Conservation (phyloP, 2,329 filamentous ascomycete species). For the Scopulariopsis brevicaulis region DNA sequence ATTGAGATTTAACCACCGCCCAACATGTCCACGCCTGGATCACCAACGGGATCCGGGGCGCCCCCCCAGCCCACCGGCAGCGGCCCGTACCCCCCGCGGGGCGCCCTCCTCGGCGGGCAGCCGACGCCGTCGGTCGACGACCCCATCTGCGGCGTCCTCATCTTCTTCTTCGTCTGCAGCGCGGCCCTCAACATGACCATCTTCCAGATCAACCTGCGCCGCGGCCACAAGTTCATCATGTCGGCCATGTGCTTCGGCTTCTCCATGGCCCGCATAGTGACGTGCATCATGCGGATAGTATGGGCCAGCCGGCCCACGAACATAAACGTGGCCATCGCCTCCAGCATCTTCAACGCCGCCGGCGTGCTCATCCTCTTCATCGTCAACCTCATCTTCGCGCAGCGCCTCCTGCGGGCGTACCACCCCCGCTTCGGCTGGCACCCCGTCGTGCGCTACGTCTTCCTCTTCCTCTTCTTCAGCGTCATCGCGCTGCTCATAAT, state of each 20-base stretch:
- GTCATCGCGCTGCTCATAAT: constrained; percentile 51
- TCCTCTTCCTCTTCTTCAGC: constrained; percentile 46
- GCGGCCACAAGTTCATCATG: constrained; percentile 47
- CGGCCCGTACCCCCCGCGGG: constrained; percentile 15
- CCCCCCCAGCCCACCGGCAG: not conserved
- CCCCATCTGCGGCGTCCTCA: constrained; percentile 51
- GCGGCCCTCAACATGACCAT: constrained; percentile 48
- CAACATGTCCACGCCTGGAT: not conserved
- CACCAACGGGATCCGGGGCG: not conserved
- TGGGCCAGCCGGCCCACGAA: constrained; percentile 33
- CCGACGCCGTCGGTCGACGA: constrained; percentile 50
- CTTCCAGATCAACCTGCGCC: constrained; percentile 33
- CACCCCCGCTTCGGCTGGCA: constrained; percentile 65
- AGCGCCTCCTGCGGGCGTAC: constrained; percentile 62
- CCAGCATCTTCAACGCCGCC: constrained; percentile 59
- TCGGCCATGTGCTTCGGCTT: constrained; percentile 47
- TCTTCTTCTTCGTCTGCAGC: constrained; percentile 42
- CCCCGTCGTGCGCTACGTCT: constrained; percentile 31
- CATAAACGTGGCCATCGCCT: constrained; percentile 38
- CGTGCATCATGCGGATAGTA: constrained; percentile 38
- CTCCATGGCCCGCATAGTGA: constrained; percentile 40
- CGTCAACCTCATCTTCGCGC: constrained; percentile 56
- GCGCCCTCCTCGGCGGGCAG: constrained; percentile 41
- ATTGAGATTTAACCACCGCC: not conserved
- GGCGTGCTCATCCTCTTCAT: constrained; percentile 55